Evolutionary conservation across 345 rosid genomes (phyloP).

Genomic region (Sisymbrium irio): DNA sequence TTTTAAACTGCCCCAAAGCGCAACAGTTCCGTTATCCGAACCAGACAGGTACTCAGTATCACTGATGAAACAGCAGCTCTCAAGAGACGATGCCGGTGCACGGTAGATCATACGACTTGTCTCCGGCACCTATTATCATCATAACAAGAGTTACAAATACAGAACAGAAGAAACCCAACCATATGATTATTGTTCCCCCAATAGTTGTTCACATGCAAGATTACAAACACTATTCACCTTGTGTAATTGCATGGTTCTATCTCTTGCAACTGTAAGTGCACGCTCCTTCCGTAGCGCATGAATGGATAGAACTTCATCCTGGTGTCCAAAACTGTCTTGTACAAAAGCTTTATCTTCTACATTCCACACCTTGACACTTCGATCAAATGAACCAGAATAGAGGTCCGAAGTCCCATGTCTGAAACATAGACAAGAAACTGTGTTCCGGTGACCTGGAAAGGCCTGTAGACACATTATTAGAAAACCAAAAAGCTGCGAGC

Average conservation of each 20-base stretch:
- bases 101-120: slow-evolving; percentile 65
- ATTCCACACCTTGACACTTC: slow-evolving; percentile 84
- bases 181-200: background rate
- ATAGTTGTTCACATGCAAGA: background rate
- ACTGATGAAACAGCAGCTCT: slow-evolving; percentile 85
- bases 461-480: slow-evolving; percentile 54
- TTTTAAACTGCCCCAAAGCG: slow-evolving; percentile 61
- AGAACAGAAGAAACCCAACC: slow-evolving; percentile 14
- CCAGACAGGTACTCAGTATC: slow-evolving; percentile 86
- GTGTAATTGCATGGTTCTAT: slow-evolving; percentile 70
- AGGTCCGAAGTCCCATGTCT: slow-evolving; percentile 83
- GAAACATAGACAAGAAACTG: slow-evolving; percentile 84
- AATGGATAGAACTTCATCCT: slow-evolving; percentile 68
- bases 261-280: slow-evolving; percentile 77
- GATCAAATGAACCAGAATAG: slow-evolving; percentile 97
- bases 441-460: slow-evolving; percentile 85
- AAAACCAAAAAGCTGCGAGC: background rate
- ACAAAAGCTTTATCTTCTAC: slow-evolving; percentile 84
- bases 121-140: slow-evolving; percentile 68
- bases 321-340: slow-evolving; percentile 74
- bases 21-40: slow-evolving; percentile 90
- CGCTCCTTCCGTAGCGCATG: slow-evolving; percentile 83
- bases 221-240: slow-evolving; percentile 28
- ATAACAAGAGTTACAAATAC: slow-evolving; percentile 20
- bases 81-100: slow-evolving; percentile 78